phyloP scores from a whole-genome alignment of 1,139 yeast species.

The Ashbya aceris region DNA sequence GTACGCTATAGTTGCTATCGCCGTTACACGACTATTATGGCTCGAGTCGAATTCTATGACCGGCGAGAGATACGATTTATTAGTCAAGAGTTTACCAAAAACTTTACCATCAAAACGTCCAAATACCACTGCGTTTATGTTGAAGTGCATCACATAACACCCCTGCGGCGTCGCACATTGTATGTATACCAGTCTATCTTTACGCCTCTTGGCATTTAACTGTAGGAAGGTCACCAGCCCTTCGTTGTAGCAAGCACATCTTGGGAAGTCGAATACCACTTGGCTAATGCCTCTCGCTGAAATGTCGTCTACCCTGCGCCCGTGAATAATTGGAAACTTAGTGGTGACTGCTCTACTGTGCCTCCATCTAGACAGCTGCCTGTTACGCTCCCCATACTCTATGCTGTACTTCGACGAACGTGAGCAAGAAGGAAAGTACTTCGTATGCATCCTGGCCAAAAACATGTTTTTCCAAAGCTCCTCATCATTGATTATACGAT shows the following conservation, averaged over 20 bases:
- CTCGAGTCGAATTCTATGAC: conserved; percentile 29
- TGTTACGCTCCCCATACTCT: conserved; percentile 45
- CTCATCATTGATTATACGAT: conserved; percentile 44
- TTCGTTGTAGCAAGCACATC: conserved; percentile 30
- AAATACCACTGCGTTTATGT: conserved; percentile 32
- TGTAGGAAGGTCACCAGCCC: conserved; percentile 31
- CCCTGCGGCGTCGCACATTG: conserved; percentile 34
- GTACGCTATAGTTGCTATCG: conserved; percentile 24
- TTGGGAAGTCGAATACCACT: conserved; percentile 30
- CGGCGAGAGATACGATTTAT: conserved; percentile 32
- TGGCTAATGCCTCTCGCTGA: conserved; percentile 21
- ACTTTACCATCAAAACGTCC: conserved; percentile 40
- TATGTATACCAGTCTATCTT: conserved; percentile 27
- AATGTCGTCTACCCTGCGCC: conserved; percentile 14
- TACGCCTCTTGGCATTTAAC: conserved; percentile 24
- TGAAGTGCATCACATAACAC: conserved; percentile 31
- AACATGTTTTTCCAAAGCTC: conserved; percentile 57
- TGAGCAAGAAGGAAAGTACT: conserved; percentile 48
- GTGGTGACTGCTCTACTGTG: conserved; percentile 36
- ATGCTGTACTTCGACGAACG: conserved; percentile 44
- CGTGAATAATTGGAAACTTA: conserved; percentile 24
- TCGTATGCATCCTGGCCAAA: conserved; percentile 36
- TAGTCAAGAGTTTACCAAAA: conserved; percentile 32
- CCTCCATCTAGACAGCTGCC: conserved; percentile 42
- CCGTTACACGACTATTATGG: conserved; percentile 32